A percentile compares a stretch with the other conserved stretches of the same genome.
These are phyloP conservation scores for Neofusicoccum sp. DNA, from an alignment of 2,329 filamentous ascomycete species.

Conservation along the genomic window DNA sequence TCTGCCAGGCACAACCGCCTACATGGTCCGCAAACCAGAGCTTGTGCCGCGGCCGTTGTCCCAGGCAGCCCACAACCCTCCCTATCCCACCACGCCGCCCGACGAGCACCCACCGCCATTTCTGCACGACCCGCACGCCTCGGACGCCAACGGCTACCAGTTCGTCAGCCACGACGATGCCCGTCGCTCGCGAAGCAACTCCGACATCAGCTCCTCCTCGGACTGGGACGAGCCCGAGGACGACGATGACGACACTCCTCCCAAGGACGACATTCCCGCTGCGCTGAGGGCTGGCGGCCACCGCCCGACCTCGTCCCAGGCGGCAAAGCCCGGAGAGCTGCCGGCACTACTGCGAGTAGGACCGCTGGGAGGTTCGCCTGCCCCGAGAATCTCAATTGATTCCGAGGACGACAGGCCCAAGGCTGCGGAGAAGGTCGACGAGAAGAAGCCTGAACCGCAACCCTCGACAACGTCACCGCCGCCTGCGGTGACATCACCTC, in stretches of 20 bases:
- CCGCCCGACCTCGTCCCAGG: conserved; percentile 25
- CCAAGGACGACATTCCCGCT: conserved; percentile 33
- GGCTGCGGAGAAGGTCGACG: conserved; percentile 30
- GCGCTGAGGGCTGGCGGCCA: conserved; percentile 40
- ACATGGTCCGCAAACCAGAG: conserved; percentile 50
- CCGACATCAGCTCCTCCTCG: conserved; percentile 29
- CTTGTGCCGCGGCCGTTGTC: conserved; percentile 45
- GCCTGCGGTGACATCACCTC: neutral
- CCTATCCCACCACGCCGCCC: conserved; percentile 49
- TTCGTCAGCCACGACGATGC: conserved; percentile 22
- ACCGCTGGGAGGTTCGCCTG: conserved; percentile 32
- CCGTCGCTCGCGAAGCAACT: conserved; percentile 29
- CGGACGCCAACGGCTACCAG: conserved; percentile 12
- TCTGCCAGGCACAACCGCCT: neutral
- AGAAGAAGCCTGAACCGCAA: conserved; percentile 27
- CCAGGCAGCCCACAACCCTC: conserved; percentile 43
- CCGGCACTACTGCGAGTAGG: conserved; percentile 37
- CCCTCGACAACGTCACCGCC: conserved; percentile 25
- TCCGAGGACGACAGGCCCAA: conserved; percentile 22
- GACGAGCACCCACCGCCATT: conserved; percentile 32
- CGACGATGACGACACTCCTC: conserved; percentile 29
- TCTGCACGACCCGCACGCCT: conserved; percentile 27
- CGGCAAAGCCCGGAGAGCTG: conserved; percentile 22
- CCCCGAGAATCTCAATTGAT: conserved; percentile 13
- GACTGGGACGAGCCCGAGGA: conserved; percentile 42